A percentile compares a stretch with the other conserved stretches of the same genome.
These are phyloP conservation scores for Cardiospermum halicacabum DNA, from an alignment of 345 rosid genomes.

Conservation along the genomic window DNA sequence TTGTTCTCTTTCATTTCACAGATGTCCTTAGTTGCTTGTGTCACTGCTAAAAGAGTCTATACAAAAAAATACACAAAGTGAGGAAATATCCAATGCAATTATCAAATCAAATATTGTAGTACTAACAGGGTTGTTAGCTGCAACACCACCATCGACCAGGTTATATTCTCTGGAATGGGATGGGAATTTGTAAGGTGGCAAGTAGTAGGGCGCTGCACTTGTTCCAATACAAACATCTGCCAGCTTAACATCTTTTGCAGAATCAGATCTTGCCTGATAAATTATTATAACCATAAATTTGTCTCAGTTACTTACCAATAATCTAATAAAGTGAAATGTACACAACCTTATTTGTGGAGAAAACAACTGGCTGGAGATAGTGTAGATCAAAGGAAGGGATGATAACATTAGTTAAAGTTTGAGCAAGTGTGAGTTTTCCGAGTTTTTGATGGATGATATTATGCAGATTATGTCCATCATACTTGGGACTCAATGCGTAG, in stretches of 20 bases:
- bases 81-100: no score
- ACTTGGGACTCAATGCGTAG: no score
- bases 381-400: slow-evolving; percentile 70
- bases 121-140: slow-evolving; percentile 74
- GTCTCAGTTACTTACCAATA: not conserved
- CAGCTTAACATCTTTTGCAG: no score
- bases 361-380: slow-evolving; percentile 59
- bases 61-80: no score
- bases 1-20: no score
- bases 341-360: no score
- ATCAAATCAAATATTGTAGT: no score
- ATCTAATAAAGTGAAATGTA: no score
- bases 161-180: slow-evolving; percentile 41
- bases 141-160: slow-evolving; percentile 65
- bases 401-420: slow-evolving; percentile 55
- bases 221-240: no score
- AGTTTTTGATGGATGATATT: slow-evolving; percentile 24
- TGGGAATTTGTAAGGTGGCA: slow-evolving; percentile 57
- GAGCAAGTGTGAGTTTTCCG: slow-evolving; percentile 40
- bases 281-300: no score
- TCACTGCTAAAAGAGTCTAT: no score
- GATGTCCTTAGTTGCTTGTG: no score
- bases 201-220: slow-evolving; percentile 65
- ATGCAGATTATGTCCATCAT: slow-evolving; percentile 52
- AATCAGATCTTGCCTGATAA: slow-evolving; percentile 50